phyloP scores from a whole-genome alignment of 1,284 basidiomycete genomes.

The Dichomitus squalens region DNA sequence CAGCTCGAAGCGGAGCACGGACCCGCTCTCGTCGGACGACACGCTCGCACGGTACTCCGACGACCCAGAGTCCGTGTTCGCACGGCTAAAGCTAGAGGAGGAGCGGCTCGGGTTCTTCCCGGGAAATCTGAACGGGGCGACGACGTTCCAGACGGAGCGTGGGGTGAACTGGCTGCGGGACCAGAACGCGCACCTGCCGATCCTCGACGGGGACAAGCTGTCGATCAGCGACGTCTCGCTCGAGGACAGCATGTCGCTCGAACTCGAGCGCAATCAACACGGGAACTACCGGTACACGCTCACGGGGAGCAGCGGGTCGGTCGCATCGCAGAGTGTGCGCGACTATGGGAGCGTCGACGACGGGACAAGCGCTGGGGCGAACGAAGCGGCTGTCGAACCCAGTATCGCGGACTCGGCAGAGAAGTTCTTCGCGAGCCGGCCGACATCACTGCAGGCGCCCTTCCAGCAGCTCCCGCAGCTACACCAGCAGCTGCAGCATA shows the following conservation, averaged over 20 bases:
- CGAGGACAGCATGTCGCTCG: constrained; percentile 44
- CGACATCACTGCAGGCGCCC: constrained; percentile 63
- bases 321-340: constrained; percentile 46
- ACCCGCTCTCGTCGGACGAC: constrained; percentile 34
- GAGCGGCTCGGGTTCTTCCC: constrained; percentile 45
- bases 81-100: constrained; percentile 56
- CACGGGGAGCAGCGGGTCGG: constrained; percentile 52
- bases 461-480: constrained; percentile 38
- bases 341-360: constrained; percentile 59
- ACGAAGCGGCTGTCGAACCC: constrained; percentile 27
- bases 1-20: constrained; percentile 12
- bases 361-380: constrained; percentile 37
- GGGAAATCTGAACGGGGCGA: constrained; percentile 45
- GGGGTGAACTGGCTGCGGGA: constrained; percentile 83
- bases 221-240: constrained; percentile 23
- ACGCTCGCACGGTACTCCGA: constrained; percentile 37
- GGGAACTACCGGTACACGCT: constrained; percentile 80
- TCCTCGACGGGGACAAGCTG: constrained; percentile 25
- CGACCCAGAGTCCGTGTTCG: constrained; percentile 55
- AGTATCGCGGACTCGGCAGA: constrained; percentile 25
- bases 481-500: neutral
- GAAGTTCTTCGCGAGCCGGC: constrained; percentile 35
- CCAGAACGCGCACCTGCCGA: constrained; percentile 69
- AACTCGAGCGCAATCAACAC: constrained; percentile 61
- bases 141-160: constrained; percentile 56